Base-by-base conservation (phyloP, 2,329 filamentous ascomycete species). In the Fusarium albidum region DNA sequence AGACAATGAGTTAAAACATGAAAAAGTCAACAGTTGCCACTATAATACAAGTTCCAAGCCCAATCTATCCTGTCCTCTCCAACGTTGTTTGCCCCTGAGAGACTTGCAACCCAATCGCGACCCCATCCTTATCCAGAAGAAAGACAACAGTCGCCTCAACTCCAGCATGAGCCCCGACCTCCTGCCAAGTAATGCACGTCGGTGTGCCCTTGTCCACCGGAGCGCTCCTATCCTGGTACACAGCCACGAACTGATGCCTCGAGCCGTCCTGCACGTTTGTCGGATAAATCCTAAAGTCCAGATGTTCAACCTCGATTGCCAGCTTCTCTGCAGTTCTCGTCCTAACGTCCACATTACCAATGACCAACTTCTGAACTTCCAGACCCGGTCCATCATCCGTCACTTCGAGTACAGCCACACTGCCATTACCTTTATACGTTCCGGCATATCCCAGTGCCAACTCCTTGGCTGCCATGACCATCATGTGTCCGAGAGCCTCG, bases 101-200 rank as follows among this genome's bases (percentile, higher is more conserved):
- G 10, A 64, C 33, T 4, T 64, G 51, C n/a, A 65, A n/a, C 0
- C 49, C 52, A 9, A 15, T 3, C 0, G 34, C 29, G 2, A 45
- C 53, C 1, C 63, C 50, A 9, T 41, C 11, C 11, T 21, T 26
- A 2, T 42, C 35, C 1, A 52, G 4, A 0, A 3, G 29, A 17
- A 66, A 65, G 3, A 53, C 17, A 3, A 66, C 3, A 11, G 14
- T 51, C 0, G 51, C 18, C 12, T 66, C 58, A 3, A 34, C 15
- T 0, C 39, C 53, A 13, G 45, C 17, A 25, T 6, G 21, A 5
- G 41, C 55, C n/a, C 56, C 63, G 12, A 63, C 37, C 25, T 62
- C 60, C 15, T 66, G 65, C 63, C 69, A 73, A 0, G 67, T 72
- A 17, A 71, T 68, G 18, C 71, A 73, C 2, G 71, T 73, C 2